Evolutionary conservation across 148 eudicot species (phyloP).

Genomic region (Camellia lanceoleosa): DNA sequence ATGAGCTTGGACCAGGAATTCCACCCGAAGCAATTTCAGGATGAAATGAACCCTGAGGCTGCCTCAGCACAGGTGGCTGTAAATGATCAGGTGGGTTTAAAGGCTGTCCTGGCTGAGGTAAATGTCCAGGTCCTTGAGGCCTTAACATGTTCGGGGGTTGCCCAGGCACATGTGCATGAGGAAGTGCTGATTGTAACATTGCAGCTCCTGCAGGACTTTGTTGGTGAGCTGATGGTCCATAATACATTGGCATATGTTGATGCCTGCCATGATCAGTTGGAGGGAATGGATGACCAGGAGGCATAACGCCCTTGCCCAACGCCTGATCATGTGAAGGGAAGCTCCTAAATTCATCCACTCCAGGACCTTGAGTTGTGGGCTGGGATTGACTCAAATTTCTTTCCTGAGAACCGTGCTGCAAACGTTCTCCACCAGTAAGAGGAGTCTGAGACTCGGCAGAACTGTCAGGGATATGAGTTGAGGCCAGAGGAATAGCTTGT

Average conservation of each 20-base stretch:
- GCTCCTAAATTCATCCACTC: conserved; percentile 11
- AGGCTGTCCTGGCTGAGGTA: conserved; percentile 36
- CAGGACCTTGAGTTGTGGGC: conserved; percentile 26
- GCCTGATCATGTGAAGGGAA: conserved; percentile 12
- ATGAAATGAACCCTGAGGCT: conserved; percentile 26
- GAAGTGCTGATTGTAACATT: conserved; percentile 26
- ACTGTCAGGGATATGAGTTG: conserved; percentile 17
- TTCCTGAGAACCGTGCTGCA: conserved; percentile 4
- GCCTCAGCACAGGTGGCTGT: conserved; percentile 24
- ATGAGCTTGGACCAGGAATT: conserved; percentile 28
- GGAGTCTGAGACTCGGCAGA: neutral
- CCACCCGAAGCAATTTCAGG: conserved; percentile 30
- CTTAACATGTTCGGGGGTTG: conserved; percentile 39
- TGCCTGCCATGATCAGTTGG: conserved; percentile 32
- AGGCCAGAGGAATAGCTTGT: conserved; percentile 24
- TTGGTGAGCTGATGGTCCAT: conserved; percentile 33
- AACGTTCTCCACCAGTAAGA: conserved; percentile 7
- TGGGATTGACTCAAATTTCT: conserved; percentile 25
- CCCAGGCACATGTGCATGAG: conserved; percentile 33
- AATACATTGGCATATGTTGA: conserved; percentile 30
- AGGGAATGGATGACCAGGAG: conserved; percentile 25
- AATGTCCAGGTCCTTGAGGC: conserved; percentile 59
- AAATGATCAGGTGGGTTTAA: conserved; percentile 31
- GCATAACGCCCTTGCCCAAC: conserved; percentile 11
- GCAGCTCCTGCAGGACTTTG: conserved; percentile 39